Conservation (phyloP, 2,329 filamentous ascomycete genomes). For the Massarina eburnea region DNA sequence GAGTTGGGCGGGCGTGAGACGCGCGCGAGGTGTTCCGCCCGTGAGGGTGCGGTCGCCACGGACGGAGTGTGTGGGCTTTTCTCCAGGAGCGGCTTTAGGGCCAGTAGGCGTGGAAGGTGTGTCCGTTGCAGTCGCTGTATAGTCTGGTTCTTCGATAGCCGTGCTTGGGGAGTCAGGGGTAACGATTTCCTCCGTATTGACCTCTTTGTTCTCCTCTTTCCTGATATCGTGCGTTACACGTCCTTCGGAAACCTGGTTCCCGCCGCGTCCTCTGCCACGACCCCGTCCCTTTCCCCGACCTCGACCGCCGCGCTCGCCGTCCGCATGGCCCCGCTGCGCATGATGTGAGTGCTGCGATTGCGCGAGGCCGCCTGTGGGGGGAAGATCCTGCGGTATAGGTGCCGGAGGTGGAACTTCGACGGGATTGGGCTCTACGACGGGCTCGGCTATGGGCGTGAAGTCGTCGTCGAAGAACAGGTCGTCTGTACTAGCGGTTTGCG, state of each 20-base stretch:
- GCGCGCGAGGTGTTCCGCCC: constrained; percentile 34
- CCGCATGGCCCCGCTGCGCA: constrained; percentile 28
- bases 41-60: constrained; percentile 38
- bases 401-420: constrained; percentile 21
- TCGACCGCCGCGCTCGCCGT: constrained; percentile 30
- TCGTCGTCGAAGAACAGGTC: constrained; percentile 56
- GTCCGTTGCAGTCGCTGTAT: constrained; percentile 2
- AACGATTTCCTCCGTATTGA: constrained; percentile 20
- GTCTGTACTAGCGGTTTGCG: constrained; percentile 53
- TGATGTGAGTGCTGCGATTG: constrained; percentile 25
- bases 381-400: constrained; percentile 19
- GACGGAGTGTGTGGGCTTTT: constrained; percentile 29
- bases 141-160: constrained; percentile 9
- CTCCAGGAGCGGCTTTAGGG: constrained; percentile 16
- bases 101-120: constrained; percentile 15
- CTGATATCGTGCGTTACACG: constrained; percentile 13
- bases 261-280: constrained; percentile 15
- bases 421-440: constrained; percentile 40
- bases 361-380: constrained; percentile 19
- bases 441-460: constrained; percentile 50
- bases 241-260: constrained; percentile 9
- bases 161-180: constrained; percentile 15
- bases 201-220: constrained; percentile 17
- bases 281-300: constrained; percentile 21
- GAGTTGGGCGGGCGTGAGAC: constrained; percentile 65